Conservation (phyloP, 805 yeast species). For the Kazachstania africana region DNA sequence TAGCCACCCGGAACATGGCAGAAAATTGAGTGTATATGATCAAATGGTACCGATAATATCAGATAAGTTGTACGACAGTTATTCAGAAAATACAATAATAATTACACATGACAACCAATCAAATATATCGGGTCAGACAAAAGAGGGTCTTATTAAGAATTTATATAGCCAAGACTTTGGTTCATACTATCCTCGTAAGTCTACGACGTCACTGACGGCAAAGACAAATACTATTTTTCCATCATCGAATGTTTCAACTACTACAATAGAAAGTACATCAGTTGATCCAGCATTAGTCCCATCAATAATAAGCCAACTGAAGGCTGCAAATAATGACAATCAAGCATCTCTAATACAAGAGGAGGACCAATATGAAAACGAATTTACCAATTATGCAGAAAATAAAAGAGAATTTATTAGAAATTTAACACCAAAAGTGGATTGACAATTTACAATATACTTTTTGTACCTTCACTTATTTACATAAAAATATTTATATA, state of each 20-base stretch:
- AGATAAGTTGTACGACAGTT: not conserved
- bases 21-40: slow-evolving; percentile 3
- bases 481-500: not conserved
- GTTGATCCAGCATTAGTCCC: not conserved
- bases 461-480: not conserved
- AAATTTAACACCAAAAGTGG: slow-evolving; percentile 29
- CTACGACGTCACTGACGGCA: slow-evolving; percentile 4
- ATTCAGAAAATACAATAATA: not conserved
- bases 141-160: slow-evolving; percentile 10
- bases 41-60: slow-evolving; percentile 5
- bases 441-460: not conserved
- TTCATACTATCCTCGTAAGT: slow-evolving; percentile 19
- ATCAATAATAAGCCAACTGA: not conserved
- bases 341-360: slow-evolving; percentile 29
- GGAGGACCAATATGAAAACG: slow-evolving; percentile 35
- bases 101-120: not conserved
- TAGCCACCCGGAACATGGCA: not conserved
- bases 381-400: slow-evolving; percentile 34
- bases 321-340: not conserved
- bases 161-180: slow-evolving; percentile 19
- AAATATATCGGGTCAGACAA: not conserved
- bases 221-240: not conserved
- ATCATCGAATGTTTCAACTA: not conserved
- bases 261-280: not conserved
- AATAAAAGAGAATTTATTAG: slow-evolving; percentile 33